These are phyloP conservation scores for Trapa bicornis DNA, from an alignment of 345 rosid genomes.

Conservation along the genomic window DNA sequence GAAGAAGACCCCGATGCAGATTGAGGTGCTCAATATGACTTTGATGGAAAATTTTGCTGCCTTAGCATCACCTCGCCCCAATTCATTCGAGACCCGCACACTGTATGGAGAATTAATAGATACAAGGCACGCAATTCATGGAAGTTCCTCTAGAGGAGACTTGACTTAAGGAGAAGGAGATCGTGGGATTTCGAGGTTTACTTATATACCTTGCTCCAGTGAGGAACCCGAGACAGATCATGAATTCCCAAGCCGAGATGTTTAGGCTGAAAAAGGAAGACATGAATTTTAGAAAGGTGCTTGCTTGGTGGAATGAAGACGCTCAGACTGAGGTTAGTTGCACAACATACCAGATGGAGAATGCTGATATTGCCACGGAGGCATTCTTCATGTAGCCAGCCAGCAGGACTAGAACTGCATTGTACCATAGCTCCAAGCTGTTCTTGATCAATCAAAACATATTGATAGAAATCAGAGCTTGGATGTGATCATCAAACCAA, in stretches of 20 bases:
- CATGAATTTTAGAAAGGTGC: background rate
- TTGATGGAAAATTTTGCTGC: conserved; percentile 28
- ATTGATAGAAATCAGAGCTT: background rate
- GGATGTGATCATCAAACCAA: background rate
- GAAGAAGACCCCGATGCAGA: conserved; percentile 17
- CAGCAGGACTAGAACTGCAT: conserved; percentile 18
- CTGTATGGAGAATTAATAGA: conserved; percentile 12
- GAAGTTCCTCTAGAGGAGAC: background rate
- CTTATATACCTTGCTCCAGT: conserved; percentile 14
- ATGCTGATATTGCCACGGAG: conserved; percentile 18
- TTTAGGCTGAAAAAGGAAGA: conserved; percentile 22
- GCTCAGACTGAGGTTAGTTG: background rate
- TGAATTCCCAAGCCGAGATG: conserved; percentile 21
- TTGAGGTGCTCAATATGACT: conserved; percentile 15
- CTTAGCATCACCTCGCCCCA: conserved; percentile 28
- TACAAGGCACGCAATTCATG: background rate
- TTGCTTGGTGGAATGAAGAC: background rate
- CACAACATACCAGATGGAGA: conserved; percentile 26
- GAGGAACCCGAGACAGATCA: conserved; percentile 29
- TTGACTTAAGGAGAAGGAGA: background rate
- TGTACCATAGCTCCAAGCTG: conserved; percentile 34
- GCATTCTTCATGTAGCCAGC: conserved; percentile 35
- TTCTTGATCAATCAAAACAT: background rate
- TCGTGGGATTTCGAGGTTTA: too few relatives aligned
- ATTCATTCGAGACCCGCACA: conserved; percentile 36